Evolutionary conservation across 2,329 filamentous ascomycete species (phyloP), one percentile per base, ranked within the genome.

Genomic region (Penicillium fuscoglaucum): DNA sequence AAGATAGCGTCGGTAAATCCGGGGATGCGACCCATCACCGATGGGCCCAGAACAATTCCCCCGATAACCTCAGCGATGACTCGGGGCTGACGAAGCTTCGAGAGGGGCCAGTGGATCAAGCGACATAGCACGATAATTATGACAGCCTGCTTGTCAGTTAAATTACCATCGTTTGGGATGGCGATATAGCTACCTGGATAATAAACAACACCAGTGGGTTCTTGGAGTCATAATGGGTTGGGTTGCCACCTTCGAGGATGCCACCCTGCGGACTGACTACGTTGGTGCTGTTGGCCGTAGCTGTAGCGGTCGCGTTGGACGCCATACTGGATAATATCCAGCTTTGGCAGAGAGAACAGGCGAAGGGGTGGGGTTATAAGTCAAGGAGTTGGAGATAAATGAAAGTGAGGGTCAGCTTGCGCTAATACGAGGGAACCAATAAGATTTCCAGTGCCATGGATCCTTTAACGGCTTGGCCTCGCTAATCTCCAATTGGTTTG

Each of bases 31-130:
- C 91, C 91, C 86, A 96, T 89, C 24, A 96, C 89, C 0, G 92
- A 95, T 1, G 92, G 92, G 4, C 92, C 92, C 1, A 96, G 83
- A 39, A 96, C 75, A 69, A 95, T 90, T 53, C 90, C 90, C n/a
- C 89, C 90, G 55, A 93, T 86, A 58, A 95, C 90, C 76, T 95
- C 90, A 50, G 90, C 88, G 67, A 95, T 93, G 65, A 95, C 90
- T 47, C 89, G 86, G 62, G 90, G 90, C 70, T 95, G 90, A 56
- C 89, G 86, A 50, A 95, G 81, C 68, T 87, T 88, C 66, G 88
- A 88, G 6, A 93, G 83, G 10, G 90, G 90, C 78, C 84, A 92
- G 72, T 93, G 89, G 21, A 93, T 80, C 45, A 90, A 74, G 33
- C 88, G 87, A 68, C 88, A 91, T 73, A 91, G 85, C 57, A 90